Evolutionary conservation across 208 protist species (phyloP).

Genomic region (Leishmania turanica): DNA sequence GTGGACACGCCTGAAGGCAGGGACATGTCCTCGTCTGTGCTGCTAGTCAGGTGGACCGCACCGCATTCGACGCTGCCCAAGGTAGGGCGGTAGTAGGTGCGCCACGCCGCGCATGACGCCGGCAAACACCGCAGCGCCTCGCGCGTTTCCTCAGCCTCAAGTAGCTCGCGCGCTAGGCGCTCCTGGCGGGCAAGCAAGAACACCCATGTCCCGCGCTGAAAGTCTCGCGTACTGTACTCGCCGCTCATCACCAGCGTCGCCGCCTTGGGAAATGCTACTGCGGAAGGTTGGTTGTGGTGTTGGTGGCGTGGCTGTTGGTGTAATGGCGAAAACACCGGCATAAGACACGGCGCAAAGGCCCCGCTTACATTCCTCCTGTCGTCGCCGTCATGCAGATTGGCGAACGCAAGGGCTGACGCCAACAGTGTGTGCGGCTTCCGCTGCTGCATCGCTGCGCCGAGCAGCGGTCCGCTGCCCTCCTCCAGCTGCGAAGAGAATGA

Average conservation of each 20-base stretch:
- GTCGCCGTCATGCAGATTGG: too few species aligned
- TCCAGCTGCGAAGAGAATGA: neutral
- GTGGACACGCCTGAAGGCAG: neutral
- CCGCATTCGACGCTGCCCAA: constrained; percentile 6
- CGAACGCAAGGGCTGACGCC: neutral
- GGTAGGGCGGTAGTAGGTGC: neutral
- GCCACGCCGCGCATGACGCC: constrained; percentile 26
- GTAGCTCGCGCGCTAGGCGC: constrained; percentile 49
- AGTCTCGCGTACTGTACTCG: constrained; percentile 8
- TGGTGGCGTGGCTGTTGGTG: neutral
- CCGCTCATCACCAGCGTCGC: neutral
- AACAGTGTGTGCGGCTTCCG: neutral
- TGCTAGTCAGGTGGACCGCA: neutral
- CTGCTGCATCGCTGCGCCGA: neutral
- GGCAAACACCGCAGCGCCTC: constrained; percentile 41
- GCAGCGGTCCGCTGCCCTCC: neutral
- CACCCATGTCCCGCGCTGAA: constrained; percentile 33
- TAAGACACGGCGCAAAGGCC: neutral
- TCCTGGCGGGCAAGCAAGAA: constrained; percentile 43
- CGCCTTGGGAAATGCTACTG: too few species aligned
- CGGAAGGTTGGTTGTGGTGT: neutral
- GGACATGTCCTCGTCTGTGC: neutral
- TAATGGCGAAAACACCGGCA: neutral
- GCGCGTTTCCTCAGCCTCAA: constrained; percentile 42
- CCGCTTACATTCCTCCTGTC: neutral